A percentile compares a stretch with the other conserved stretches of the same genome.
These are phyloP conservation scores for Russula emetica DNA, from an alignment of 768 basidiomycete species.

Conservation along the genomic window DNA sequence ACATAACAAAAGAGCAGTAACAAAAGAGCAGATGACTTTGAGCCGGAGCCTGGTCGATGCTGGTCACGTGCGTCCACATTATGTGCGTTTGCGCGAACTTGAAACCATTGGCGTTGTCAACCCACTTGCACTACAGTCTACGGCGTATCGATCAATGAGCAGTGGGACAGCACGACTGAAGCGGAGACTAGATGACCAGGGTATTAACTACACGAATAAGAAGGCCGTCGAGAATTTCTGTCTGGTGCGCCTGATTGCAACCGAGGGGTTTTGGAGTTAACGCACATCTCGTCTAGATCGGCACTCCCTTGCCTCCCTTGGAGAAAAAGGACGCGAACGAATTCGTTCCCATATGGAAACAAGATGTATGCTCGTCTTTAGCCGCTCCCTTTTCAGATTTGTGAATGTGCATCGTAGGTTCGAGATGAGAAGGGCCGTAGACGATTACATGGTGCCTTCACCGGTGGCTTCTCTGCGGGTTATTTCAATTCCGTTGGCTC, in stretches of 20 bases:
- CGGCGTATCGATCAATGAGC: constrained; percentile 34
- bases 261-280: not conserved
- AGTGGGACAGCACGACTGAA: constrained; percentile 55
- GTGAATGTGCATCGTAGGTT: constrained; percentile 46
- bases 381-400: constrained; percentile 14
- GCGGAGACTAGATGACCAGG: constrained; percentile 78
- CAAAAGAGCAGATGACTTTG: too few species aligned
- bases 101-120: not conserved
- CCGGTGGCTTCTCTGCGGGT: constrained; percentile 95
- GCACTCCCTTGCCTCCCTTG: constrained; percentile 91
- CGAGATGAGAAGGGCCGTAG: constrained; percentile 90
- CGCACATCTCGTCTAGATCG: constrained; percentile 56
- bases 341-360: constrained; percentile 97
- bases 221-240: constrained; percentile 84
- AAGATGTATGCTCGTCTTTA: constrained; percentile 59
- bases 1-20: too few species aligned
- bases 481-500: constrained; percentile 96
- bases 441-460: constrained; percentile 96
- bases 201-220: constrained; percentile 63
- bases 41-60: too few species aligned
- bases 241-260: constrained; percentile 46
- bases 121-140: not conserved
- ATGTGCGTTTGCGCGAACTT: not conserved
- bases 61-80: not conserved
- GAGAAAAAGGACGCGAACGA: constrained; percentile 91